Conservation (phyloP, 2,329 filamentous ascomycete genomes). For the Diaporthe sp. region DNA sequence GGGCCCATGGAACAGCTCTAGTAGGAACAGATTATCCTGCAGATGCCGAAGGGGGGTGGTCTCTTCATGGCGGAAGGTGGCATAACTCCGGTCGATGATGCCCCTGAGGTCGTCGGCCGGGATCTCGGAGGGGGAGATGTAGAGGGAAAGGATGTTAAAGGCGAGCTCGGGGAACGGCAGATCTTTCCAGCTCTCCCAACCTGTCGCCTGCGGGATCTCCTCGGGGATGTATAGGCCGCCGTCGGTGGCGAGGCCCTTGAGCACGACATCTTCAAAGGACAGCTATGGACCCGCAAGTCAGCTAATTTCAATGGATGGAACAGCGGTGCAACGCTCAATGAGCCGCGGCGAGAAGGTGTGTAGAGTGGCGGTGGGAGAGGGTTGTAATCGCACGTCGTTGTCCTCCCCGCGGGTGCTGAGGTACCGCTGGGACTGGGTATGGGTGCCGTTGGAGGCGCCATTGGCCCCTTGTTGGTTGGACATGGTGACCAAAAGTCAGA, state of each 20-base stretch:
- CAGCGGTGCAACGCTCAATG: neutral
- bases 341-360: neutral
- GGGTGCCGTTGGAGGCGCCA: slow-evolving; percentile 47
- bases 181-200: slow-evolving; percentile 76
- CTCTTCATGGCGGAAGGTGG: slow-evolving; percentile 84
- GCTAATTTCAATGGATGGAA: slow-evolving; percentile 25
- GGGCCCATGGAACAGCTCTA: slow-evolving; percentile 96
- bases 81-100: slow-evolving; percentile 87
- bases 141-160: slow-evolving; percentile 85
- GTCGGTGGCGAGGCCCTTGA: slow-evolving; percentile 88
- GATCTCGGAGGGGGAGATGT: slow-evolving; percentile 87
- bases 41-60: slow-evolving; percentile 85
- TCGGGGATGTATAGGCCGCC: slow-evolving; percentile 92
- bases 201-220: slow-evolving; percentile 69
- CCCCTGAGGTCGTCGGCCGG: slow-evolving; percentile 81
- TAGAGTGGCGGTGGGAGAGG: slow-evolving; percentile 9
- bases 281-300: slow-evolving; percentile 59
- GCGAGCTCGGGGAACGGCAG: slow-evolving; percentile 85
- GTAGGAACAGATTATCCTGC: slow-evolving; percentile 81
- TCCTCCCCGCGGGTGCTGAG: slow-evolving; percentile 63
- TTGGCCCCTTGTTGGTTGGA: slow-evolving; percentile 52
- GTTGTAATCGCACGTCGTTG: slow-evolving; percentile 51
- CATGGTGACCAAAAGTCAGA: slow-evolving; percentile 46
- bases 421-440: slow-evolving; percentile 60
- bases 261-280: slow-evolving; percentile 90